Conservation (phyloP, 352 stramenopile genomes). For the Pythium monospermum region DNA sequence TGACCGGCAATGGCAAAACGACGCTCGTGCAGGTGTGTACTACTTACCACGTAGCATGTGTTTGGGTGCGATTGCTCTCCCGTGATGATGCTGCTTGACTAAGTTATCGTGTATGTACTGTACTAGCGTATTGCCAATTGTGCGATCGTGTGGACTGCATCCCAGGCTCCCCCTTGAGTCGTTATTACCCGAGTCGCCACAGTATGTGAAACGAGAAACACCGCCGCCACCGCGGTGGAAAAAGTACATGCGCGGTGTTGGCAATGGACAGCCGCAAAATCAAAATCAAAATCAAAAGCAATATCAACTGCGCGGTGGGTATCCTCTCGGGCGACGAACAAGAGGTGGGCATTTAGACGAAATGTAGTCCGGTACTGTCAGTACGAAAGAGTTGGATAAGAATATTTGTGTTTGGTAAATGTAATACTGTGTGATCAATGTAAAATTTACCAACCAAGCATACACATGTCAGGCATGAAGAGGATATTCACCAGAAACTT, state of each 20-base stretch:
- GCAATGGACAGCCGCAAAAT: background rate
- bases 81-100: no score
- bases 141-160: slow-evolving; percentile 25
- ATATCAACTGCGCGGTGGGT: slow-evolving; percentile 2
- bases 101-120: slow-evolving; percentile 40
- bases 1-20: no score
- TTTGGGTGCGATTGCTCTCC: no score
- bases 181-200: slow-evolving; percentile 15
- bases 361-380: no score
- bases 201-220: background rate
- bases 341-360: slow-evolving; percentile 28
- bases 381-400: background rate
- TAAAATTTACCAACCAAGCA: background rate
- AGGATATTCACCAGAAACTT: background rate
- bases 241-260: background rate
- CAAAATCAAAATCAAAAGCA: background rate
- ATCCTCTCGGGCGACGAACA: slow-evolving; percentile 24
- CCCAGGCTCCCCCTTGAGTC: slow-evolving; percentile 29
- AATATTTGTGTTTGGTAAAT: background rate
- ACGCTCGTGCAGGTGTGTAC: no score
- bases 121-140: slow-evolving; percentile 28
- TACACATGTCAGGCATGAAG: background rate
- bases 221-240: slow-evolving; percentile 7
- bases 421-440: background rate
- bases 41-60: no score